Conservation (phyloP, 345 rosid genomes). For the Acer yangbiense region DNA sequence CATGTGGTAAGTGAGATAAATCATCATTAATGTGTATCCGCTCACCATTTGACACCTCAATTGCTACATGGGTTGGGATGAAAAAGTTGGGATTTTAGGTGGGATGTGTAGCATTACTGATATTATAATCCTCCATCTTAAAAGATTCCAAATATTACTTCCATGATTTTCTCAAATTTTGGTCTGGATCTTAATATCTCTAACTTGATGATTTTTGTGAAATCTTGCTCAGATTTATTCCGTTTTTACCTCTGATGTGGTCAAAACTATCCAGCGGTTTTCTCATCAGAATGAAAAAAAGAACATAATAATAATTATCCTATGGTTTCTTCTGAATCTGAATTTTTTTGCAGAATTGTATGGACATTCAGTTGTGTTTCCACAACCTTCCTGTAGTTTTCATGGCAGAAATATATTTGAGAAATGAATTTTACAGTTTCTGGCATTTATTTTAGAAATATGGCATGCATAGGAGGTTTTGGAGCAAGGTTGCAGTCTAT, state of each 20-base stretch:
- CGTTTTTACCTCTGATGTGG: neutral
- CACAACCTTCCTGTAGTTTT: neutral
- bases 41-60: no score
- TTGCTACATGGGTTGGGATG: no score
- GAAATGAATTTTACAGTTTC: neutral
- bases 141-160: neutral
- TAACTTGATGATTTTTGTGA: neutral
- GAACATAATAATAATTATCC: neutral
- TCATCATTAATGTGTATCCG: no score
- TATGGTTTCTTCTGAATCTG: neutral
- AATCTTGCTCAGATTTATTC: neutral
- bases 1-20: no score
- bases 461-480: neutral
- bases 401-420: neutral
- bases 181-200: neutral
- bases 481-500: slow-evolving; percentile 1
- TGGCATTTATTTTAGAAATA: neutral
- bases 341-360: neutral
- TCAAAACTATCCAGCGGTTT: neutral
- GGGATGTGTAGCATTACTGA: neutral
- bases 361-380: neutral
- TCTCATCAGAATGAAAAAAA: neutral
- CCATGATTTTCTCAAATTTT: neutral
- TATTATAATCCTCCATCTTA: neutral
- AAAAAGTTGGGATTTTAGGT: no score